A percentile compares a stretch with the other conserved stretches of the same genome.
phyloP scores from a whole-genome alignment of 192 early-diverging fungal species.

The Chytriomyces hyalinus region DNA sequence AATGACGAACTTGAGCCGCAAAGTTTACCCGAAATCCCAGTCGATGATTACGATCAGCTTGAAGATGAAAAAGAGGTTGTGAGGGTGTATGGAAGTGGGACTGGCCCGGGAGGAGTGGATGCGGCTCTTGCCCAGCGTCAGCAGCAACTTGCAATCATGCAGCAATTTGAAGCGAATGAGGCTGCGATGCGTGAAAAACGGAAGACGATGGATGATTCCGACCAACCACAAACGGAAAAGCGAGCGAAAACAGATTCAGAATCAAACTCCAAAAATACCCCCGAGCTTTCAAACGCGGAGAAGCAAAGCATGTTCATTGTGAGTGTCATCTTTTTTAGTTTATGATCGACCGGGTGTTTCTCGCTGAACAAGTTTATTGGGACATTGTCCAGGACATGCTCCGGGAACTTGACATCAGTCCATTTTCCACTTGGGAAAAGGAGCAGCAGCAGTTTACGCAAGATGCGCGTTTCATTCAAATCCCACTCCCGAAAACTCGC shows the following conservation, averaged over 20 bases:
- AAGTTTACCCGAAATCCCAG: background rate
- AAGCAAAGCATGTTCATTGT: constrained; percentile 40
- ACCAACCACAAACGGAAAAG: background rate
- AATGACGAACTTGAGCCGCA: background rate
- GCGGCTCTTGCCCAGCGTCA: constrained; percentile 21
- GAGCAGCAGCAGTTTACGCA: constrained; percentile 68
- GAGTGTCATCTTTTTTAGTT: background rate
- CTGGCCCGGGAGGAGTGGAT: background rate
- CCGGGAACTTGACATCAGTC: constrained; percentile 72
- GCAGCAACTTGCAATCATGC: constrained; percentile 9
- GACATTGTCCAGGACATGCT: constrained; percentile 53
- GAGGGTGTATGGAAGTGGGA: constrained; percentile 29
- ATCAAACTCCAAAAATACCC: background rate
- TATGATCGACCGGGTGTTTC: background rate
- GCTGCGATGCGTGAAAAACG: constrained; percentile 21
- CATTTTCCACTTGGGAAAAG: constrained; percentile 76
- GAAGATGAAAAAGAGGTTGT: constrained; percentile 36
- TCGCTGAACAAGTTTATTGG: background rate
- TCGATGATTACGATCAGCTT: constrained; percentile 30
- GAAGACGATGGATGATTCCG: background rate
- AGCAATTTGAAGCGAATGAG: constrained; percentile 9
- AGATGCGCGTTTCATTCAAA: constrained; percentile 62
- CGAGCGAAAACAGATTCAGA: background rate
- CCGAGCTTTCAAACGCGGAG: constrained; percentile 35
- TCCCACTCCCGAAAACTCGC: constrained; percentile 54